Evolutionary conservation across 371 early-diverging fungal species (phyloP).

Genomic region (Mucor mucedo): DNA sequence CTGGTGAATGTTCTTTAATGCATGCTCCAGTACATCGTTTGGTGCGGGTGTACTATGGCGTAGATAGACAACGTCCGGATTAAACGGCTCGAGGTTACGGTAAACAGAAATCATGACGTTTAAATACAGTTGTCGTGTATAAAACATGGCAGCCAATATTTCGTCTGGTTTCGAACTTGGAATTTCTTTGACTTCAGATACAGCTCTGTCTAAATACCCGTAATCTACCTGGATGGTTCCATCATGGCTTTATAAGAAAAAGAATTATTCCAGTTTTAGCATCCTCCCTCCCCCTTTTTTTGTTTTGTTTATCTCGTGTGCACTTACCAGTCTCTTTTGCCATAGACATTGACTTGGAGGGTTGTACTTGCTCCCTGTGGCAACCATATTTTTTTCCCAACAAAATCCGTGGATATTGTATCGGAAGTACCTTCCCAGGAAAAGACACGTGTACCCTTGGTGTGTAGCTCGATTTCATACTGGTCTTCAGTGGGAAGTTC

Average conservation of each 20-base stretch:
- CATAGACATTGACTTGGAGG: slow-evolving; percentile 72
- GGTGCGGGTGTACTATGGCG: slow-evolving; percentile 39
- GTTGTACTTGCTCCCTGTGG: slow-evolving; percentile 61
- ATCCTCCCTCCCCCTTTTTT: too few relatives aligned
- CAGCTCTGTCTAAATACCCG: slow-evolving; percentile 57
- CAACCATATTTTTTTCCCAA: slow-evolving; percentile 53
- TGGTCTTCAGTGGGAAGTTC: slow-evolving; percentile 72
- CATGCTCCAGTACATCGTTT: slow-evolving; percentile 21
- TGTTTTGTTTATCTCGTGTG: background rate
- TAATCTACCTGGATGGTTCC: slow-evolving; percentile 79
- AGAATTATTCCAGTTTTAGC: too few relatives aligned
- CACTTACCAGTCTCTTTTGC: slow-evolving; percentile 64
- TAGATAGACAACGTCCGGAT: slow-evolving; percentile 70
- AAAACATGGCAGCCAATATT: slow-evolving; percentile 49
- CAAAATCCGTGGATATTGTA: slow-evolving; percentile 1
- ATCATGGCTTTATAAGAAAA: slow-evolving; percentile 68
- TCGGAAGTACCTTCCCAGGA: slow-evolving; percentile 57
- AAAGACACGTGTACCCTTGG: slow-evolving; percentile 67
- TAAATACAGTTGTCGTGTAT: slow-evolving; percentile 70
- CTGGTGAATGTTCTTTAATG: slow-evolving; percentile 12
- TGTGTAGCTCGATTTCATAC: slow-evolving; percentile 77
- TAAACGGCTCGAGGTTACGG: slow-evolving; percentile 64
- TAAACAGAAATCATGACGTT: slow-evolving; percentile 78
- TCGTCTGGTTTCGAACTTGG: slow-evolving; percentile 2
- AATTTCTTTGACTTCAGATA: background rate